Evolutionary conservation across 352 stramenopile genomes (phyloP).

Genomic region (Globisporangium cystogenes): DNA sequence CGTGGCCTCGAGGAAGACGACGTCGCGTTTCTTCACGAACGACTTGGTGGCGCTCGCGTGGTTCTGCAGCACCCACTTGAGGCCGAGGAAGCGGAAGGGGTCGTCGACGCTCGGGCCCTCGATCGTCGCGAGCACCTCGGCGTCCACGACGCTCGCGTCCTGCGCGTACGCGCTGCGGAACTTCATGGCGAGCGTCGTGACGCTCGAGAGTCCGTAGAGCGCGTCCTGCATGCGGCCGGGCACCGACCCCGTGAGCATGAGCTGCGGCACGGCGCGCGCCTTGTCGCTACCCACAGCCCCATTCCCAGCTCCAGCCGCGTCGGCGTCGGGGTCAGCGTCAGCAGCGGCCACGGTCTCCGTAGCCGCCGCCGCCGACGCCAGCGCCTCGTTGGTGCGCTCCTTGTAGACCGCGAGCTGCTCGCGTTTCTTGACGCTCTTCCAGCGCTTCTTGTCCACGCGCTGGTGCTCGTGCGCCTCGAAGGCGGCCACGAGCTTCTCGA

Average conservation of each 20-base stretch:
- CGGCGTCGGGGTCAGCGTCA: too few relatives aligned
- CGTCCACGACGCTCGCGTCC: constrained; percentile 11
- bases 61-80: constrained; percentile 63
- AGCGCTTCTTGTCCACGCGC: constrained; percentile 34
- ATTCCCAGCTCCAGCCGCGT: too few relatives aligned
- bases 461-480: constrained; percentile 29
- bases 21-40: constrained; percentile 53
- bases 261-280: constrained; percentile 15
- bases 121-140: constrained; percentile 41
- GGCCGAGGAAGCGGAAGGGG: constrained; percentile 50
- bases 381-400: constrained; percentile 14
- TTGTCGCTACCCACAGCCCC: not conserved
- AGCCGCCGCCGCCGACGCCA: too few relatives aligned
- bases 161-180: constrained; percentile 31
- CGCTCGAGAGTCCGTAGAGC: constrained; percentile 48
- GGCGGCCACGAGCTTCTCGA: constrained; percentile 26
- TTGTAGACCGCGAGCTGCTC: constrained; percentile 58
- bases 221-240: constrained; percentile 52
- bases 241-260: constrained; percentile 40
- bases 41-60: constrained; percentile 37
- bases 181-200: constrained; percentile 52
- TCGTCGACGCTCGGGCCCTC: constrained; percentile 28
- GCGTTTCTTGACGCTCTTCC: constrained; percentile 62
- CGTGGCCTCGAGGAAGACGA: constrained; percentile 65
- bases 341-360: too few relatives aligned